Base-by-base conservation (phyloP, 768 basidiomycete genomes). In the Tulasnella sp. region DNA sequence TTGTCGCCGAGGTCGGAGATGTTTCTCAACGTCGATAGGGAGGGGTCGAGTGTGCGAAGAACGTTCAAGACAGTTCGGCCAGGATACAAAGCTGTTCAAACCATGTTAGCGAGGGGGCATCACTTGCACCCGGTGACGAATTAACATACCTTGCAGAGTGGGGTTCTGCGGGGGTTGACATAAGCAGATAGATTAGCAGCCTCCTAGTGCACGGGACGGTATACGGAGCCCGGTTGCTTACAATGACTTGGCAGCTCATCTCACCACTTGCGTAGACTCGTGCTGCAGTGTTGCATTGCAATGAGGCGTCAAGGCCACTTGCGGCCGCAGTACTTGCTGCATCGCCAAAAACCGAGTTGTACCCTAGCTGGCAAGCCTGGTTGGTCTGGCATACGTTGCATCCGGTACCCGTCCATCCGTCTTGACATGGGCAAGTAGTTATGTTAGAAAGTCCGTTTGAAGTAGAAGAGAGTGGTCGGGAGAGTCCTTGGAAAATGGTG, bases 201-300 rank as follows among this genome's bases (percentile, higher is more conserved):
- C 78, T 56, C 62, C 68, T 21, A 19, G 34, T 18, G 58, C n/a
- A n/a, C n/a, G 24, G 6, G 38, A 44, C 38, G n/a, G n/a, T 34
- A 19, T 21, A 19, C 21, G 56, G 46, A 14, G 62, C 27, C 62
- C 62, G 14, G 21, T n/a, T 2, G 89, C 92, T 77, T 85, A 95
- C 95, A 79, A 90, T 87, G 18, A 97, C 95, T 77, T 88, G 86
- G 85, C 97, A 98, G 81, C 93, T 94, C 88, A 97, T 91, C 84
- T 96, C 91, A 4, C 94, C 89, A 2, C 92, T 88, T 1, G 95
- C 91, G 82, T 89, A 97, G 12, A 96, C 93, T 73, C 87, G 87
- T 0, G 95, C 88, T 10, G 88, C 82, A 16, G 89, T 89, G 82
- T 91, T 95, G 86, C 96, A 97, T 2, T 90, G 88, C 81, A 97